phyloP scores from a whole-genome alignment of 495 filamentous ascomycete species.

The Cudoniella acicularis region DNA sequence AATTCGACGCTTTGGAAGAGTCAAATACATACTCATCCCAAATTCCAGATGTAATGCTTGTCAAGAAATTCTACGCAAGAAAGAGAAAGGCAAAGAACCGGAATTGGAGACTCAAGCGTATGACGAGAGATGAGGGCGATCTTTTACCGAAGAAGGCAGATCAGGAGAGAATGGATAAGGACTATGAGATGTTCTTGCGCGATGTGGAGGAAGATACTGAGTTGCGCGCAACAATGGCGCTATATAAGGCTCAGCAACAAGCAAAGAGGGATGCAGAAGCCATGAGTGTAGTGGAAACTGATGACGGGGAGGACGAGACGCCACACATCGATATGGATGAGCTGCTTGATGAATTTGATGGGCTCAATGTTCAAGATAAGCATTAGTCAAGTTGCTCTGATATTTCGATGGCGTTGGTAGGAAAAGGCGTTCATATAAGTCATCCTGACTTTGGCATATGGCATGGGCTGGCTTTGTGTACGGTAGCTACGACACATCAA shows the following conservation, averaged over 20 bases:
- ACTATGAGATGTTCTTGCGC: constrained; percentile 95
- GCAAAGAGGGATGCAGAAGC: constrained; percentile 47
- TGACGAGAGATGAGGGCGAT: constrained; percentile 83
- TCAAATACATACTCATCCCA: constrained; percentile 64
- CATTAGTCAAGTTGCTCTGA: constrained; percentile 10
- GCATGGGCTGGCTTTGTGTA: neutral
- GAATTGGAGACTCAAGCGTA: constrained; percentile 90
- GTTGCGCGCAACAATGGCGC: constrained; percentile 70
- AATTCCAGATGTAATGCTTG: constrained; percentile 88
- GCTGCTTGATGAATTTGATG: constrained; percentile 80
- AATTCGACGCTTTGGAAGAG: constrained; percentile 75
- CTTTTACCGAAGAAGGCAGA: constrained; percentile 75
- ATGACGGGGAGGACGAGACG: constrained; percentile 63
- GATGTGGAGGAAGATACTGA: constrained; percentile 96
- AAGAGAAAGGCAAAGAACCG: constrained; percentile 77
- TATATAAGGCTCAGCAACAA: constrained; percentile 67
- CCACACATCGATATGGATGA: constrained; percentile 81
- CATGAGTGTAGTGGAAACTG: constrained; percentile 62
- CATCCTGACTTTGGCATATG: neutral
- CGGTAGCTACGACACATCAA: neutral
- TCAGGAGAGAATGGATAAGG: constrained; percentile 75
- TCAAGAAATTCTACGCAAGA: constrained; percentile 93
- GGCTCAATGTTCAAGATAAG: constrained; percentile 59
- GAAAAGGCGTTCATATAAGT: too few species aligned
- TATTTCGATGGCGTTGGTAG: constrained; percentile 12